A percentile compares a stretch with the other conserved stretches of the same genome.
Conservation (phyloP, 768 basidiomycete genomes). For the Cyathus striatus region DNA sequence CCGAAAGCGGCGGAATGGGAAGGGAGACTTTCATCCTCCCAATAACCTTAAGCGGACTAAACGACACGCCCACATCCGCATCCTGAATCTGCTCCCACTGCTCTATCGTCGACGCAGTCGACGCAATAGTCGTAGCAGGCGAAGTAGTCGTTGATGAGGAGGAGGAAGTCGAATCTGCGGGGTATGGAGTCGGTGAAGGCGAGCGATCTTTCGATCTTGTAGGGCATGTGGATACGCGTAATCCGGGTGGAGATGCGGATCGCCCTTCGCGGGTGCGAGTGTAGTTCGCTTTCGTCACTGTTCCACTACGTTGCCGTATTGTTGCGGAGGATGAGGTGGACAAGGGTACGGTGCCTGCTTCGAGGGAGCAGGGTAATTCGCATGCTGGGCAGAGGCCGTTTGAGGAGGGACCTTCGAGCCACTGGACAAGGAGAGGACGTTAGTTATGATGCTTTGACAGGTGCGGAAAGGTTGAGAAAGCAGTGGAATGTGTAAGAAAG, state of each 20-base stretch:
- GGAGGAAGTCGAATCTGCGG: not conserved
- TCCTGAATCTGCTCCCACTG: no score
- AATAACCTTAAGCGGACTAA: not conserved
- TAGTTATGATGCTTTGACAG: no score
- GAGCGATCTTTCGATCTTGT: not conserved
- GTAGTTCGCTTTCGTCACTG: not conserved
- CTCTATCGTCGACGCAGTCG: no score
- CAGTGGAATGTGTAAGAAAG: not conserved
- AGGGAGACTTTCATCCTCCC: not conserved
- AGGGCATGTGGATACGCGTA: not conserved
- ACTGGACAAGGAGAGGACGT: constrained; percentile 5
- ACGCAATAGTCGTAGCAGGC: not conserved
- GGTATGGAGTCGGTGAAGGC: not conserved
- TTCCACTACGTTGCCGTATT: not conserved
- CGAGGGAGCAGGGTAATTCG: constrained; percentile 9
- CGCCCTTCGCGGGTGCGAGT: not conserved
- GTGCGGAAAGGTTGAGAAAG: not conserved
- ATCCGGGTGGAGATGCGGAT: not conserved
- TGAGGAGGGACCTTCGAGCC: constrained; percentile 11
- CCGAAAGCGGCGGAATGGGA: not conserved
- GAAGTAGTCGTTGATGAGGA: not conserved
- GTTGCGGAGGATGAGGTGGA: not conserved
- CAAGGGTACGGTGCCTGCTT: constrained; percentile 1
- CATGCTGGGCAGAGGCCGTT: constrained; percentile 16
- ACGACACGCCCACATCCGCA: no score